phyloP scores from a whole-genome alignment of 768 basidiomycete species.

The Pleurotus djamor region DNA sequence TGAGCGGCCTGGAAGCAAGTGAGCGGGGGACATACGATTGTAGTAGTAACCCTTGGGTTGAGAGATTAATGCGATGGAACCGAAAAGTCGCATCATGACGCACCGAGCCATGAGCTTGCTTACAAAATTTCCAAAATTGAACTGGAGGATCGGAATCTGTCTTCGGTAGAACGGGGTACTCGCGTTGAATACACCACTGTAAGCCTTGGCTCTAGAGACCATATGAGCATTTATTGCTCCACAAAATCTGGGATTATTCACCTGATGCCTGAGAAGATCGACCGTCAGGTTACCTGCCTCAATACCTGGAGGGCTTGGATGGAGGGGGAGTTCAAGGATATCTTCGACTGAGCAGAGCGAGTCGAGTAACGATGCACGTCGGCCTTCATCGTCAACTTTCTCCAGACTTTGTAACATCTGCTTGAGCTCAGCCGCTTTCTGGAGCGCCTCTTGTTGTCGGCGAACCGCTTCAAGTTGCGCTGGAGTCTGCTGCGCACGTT shows the following conservation, averaged over 20 bases:
- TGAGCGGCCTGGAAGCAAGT: slow-evolving; percentile 1
- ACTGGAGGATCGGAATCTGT: slow-evolving; percentile 69
- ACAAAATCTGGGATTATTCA: slow-evolving; percentile 15
- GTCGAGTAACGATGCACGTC: slow-evolving; percentile 71
- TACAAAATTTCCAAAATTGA: slow-evolving; percentile 85
- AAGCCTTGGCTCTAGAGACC: slow-evolving; percentile 69
- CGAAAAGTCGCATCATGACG: slow-evolving; percentile 14
- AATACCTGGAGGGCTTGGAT: slow-evolving; percentile 71
- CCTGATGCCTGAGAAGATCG: slow-evolving; percentile 84
- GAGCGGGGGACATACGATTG: slow-evolving; percentile 48
- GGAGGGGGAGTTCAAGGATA: slow-evolving; percentile 65
- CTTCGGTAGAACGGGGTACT: slow-evolving; percentile 75
- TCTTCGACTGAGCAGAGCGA: slow-evolving; percentile 68
- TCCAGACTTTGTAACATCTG: slow-evolving; percentile 66
- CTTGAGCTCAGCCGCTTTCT: slow-evolving; percentile 65
- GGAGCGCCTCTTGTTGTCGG: slow-evolving; percentile 49
- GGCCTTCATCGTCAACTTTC: slow-evolving; percentile 75
- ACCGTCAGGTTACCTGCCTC: slow-evolving; percentile 64
- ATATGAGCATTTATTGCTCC: not conserved
- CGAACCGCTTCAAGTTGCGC: slow-evolving; percentile 38
- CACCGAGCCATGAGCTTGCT: slow-evolving; percentile 45
- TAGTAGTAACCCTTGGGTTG: slow-evolving; percentile 57
- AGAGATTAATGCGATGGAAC: not conserved
- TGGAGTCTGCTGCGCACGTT: slow-evolving; percentile 16
- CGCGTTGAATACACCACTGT: slow-evolving; percentile 81